Evolutionary conservation across 2,329 filamentous ascomycete species (phyloP), one percentile per base, ranked within the genome.

Genomic region (Beauveria bassiana): DNA sequence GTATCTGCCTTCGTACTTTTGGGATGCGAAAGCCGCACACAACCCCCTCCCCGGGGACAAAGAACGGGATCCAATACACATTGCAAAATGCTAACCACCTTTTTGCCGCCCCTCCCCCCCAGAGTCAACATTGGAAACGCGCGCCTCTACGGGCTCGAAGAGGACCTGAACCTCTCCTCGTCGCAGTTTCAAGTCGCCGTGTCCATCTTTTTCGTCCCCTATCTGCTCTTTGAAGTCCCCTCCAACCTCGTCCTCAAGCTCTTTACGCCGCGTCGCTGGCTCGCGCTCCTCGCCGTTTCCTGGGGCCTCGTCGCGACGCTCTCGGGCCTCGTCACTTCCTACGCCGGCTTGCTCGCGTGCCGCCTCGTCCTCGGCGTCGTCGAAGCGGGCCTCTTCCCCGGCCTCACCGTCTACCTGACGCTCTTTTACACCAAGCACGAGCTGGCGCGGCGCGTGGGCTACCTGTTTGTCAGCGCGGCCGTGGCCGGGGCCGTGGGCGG

Each of bases 361-460:
- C 85, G 89, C 5, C 69, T 92, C 0, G 74, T 91, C 16, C 81
- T 92, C 0, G 89, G 89, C 5, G 77, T 81, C 7, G 79, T 90
- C 45, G 88, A 90, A 72, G 87, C 85, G 0, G 88, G 87, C 0
- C 75, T 90, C 0, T 90, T 90, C 65, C 88, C 88, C 0, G 87
- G 88, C 0, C 74, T 89, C 65, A 86, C 83, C 5, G 74, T 88
- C 20, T 90, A 90, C 66, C 78, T 92, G 20, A 91, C 88, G 0
- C 82, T 91, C 65, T 91, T 90, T 77, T 92, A 92, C 74, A 88
- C 85, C 52, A 88, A 88, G 68, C 79, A 81, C 31, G 89, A 92
- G 72, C 80, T 91, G 1, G 88, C 87, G 5, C 74, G 91, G 47
- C 84, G 89, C 2, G 86, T 91, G 3, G 87, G 86, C 1, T 91